phyloP scores from a whole-genome alignment of 768 basidiomycete species.

The Suillus fuscotomentosus region DNA sequence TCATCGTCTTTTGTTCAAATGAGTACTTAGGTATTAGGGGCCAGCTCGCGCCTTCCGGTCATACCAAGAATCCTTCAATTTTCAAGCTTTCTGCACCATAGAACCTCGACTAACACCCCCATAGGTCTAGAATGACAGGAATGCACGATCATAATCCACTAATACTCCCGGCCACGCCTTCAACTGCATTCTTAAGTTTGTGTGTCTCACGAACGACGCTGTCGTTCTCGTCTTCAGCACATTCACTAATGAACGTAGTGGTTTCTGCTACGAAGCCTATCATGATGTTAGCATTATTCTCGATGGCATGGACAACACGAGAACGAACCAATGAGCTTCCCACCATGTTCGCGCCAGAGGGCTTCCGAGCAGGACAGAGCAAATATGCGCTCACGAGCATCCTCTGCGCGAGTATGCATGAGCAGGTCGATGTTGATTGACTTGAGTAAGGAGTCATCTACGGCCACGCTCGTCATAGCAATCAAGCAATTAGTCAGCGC shows the following conservation, averaged over 20 bases:
- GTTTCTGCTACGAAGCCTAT: conserved; percentile 79
- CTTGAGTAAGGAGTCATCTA: conserved; percentile 67
- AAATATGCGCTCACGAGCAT: conserved; percentile 61
- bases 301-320: neutral
- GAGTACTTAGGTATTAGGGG: too few species aligned
- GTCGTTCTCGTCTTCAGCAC: conserved; percentile 86
- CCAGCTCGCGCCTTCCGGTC: too few species aligned
- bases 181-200: conserved; percentile 67
- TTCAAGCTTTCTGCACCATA: too few species aligned
- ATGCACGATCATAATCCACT: conserved; percentile 25
- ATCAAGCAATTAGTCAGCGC: conserved; percentile 51
- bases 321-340: conserved; percentile 66
- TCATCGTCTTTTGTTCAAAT: too few species aligned
- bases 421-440: conserved; percentile 78
- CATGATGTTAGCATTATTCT: neutral
- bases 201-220: conserved; percentile 71
- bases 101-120: neutral
- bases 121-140: neutral
- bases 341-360: conserved; percentile 79
- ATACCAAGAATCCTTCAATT: too few species aligned
- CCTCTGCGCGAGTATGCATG: conserved; percentile 88
- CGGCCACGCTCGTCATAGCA: conserved; percentile 44
- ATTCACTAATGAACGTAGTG: conserved; percentile 83
- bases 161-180: conserved; percentile 65
- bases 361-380: conserved; percentile 66